A percentile compares a stretch with the other conserved stretches of the same genome.
Conservation (phyloP, 2,329 filamentous ascomycete genomes). For the Coniochaeta ligniaria region DNA sequence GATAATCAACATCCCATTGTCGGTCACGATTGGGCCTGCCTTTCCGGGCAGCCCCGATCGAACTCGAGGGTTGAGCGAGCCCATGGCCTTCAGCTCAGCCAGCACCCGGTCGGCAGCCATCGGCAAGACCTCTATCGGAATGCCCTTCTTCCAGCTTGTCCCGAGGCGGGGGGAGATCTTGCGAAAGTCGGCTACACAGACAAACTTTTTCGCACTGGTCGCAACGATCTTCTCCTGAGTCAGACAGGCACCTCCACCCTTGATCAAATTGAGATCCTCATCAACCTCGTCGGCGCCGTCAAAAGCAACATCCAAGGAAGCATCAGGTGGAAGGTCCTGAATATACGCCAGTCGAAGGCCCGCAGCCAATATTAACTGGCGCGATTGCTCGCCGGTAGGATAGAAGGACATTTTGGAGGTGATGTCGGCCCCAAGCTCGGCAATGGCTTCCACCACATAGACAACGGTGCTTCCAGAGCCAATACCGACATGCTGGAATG, state of each 20-base stretch:
- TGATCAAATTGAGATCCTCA: conserved; percentile 90
- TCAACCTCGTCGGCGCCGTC: conserved; percentile 98
- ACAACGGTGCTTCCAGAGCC: conserved; percentile 77
- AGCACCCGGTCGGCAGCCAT: conserved; percentile 74
- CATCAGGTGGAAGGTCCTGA: conserved; percentile 55
- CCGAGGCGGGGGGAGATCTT: conserved; percentile 76
- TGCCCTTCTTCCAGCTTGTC: conserved; percentile 68
- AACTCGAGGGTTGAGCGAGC: conserved; percentile 63
- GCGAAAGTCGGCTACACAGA: conserved; percentile 74
- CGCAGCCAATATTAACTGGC: conserved; percentile 74
- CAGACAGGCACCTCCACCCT: conserved; percentile 93
- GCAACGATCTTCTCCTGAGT: conserved; percentile 98
- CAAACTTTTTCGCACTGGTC: conserved; percentile 72
- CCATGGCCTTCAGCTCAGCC: conserved; percentile 62
- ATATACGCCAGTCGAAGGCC: conserved; percentile 73
- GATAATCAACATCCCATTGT: conserved; percentile 81
- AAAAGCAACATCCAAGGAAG: conserved; percentile 79
- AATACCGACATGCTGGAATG: conserved; percentile 64
- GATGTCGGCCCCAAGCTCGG: conserved; percentile 45
- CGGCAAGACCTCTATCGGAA: conserved; percentile 91
- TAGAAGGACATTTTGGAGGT: conserved; percentile 71
- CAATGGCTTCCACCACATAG: conserved; percentile 79
- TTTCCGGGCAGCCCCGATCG: conserved; percentile 69
- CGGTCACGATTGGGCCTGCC: conserved; percentile 71
- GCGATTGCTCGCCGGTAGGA: conserved; percentile 87